Evolutionary conservation across 2,329 filamentous ascomycete species (phyloP), one percentile per base, ranked within the genome.

Genomic region (Diaporthe sp.): DNA sequence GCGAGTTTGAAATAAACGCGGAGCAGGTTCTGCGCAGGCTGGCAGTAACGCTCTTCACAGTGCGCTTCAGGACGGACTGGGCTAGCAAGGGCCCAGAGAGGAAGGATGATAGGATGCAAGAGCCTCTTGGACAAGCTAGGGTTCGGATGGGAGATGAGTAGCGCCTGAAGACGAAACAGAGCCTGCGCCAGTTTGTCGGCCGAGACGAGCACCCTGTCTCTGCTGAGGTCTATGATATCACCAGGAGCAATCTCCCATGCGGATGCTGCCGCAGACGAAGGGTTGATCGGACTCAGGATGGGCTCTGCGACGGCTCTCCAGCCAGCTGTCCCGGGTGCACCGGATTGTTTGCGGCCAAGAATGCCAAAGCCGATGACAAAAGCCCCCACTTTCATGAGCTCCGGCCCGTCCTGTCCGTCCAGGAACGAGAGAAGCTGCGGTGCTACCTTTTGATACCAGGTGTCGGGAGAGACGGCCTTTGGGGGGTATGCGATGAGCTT

Each of bases 281-380:
- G 88, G 72, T 89, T 88, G 31, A 94, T 85, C 19, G 82, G 80
- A 49, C 84, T 82, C 2, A 93, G 78, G 9, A 94, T 84, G 0
- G 92, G 92, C 71, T 88, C 86, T 2, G 90, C 90, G 78, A 94
- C 92, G 0, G 87, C 83, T 42, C 86, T 87, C 92, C 92, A 94
- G 10, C 92, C 93, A 12, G 90, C 83, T 10, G 87, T 82, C 12
- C 89, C 90, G 67, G 92, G 92, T 9, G 92, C 91, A 15, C 93
- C 93, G 70, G 88, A 90, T 37, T 89, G 86, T 79, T 88, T 92
- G 75, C 89, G 90, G 3, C 92, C 92, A 12, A 95, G 82, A 25
- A 95, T 90, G 0, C 93, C 92, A 79, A 90, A 93, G 1, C 90
- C 90, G 77, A 93, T 91, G 25, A 93, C 87, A 78, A 92, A 92